phyloP scores from a whole-genome alignment of 345 rosid genomes.

The Camelina laxa region DNA sequence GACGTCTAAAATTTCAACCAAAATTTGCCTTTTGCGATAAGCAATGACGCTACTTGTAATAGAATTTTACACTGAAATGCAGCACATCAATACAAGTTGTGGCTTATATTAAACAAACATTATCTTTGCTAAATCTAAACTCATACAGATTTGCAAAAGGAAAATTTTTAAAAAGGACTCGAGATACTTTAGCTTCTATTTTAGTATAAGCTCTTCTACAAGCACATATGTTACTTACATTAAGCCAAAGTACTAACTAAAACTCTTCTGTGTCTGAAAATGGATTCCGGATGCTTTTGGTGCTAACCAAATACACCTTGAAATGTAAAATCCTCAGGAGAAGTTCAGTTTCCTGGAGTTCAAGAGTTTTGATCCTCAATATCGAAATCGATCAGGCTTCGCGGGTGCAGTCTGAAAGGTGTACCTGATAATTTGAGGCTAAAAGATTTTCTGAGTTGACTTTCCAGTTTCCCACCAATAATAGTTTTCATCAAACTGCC shows the following conservation, averaged over 20 bases:
- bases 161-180: neutral
- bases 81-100: constrained; percentile 1
- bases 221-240: constrained; percentile 31
- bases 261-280: constrained; percentile 21
- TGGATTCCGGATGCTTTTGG: constrained; percentile 11
- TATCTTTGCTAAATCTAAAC: constrained; percentile 5
- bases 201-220: neutral
- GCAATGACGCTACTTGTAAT: constrained; percentile 14
- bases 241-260: neutral
- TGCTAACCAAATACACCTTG: constrained; percentile 13
- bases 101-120: constrained; percentile 13
- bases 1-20: constrained; percentile 10
- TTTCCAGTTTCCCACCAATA: constrained; percentile 7
- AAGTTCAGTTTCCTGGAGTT: neutral
- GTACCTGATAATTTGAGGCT: constrained; percentile 13
- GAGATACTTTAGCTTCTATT: neutral
- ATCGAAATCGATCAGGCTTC: constrained; percentile 11
- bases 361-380: constrained; percentile 10
- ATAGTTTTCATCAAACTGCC: constrained; percentile 56
- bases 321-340: constrained; percentile 2
- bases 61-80: constrained; percentile 20
- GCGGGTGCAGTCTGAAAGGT: neutral
- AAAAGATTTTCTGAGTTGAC: neutral
- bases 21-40: neutral
- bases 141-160: neutral